Evolutionary conservation across 331 rosid genomes (phyloP), one percentile per base, ranked within the genome.

Genomic region (Spiraea crenata): DNA sequence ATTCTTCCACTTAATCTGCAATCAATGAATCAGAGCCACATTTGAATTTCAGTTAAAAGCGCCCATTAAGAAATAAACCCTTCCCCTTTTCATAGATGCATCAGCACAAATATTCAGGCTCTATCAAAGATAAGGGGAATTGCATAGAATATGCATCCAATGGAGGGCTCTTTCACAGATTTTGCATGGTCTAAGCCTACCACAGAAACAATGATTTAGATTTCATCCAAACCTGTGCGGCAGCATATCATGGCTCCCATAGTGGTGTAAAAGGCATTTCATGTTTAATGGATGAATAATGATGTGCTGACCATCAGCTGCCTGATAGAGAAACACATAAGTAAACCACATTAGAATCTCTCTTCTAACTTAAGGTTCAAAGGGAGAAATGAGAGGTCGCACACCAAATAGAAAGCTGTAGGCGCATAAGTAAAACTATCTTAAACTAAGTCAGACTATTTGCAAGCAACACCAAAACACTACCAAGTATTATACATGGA

Each of bases 271-370:
- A 71, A 93, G 91, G 79, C 97, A 91, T 83, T 89, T 93, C 88
- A 88, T 82, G 82, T 89, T 87, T 81, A 93, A 73, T 7, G 99
- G 89, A 89, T 93, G 97, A 79, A 93, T 90, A 86, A 93, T 93
- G 81, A 93, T 75, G 82, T 83, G 95, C 83, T 93, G 99, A 74
- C 99, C 99, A 87, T 93, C 99, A 37, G 86, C 80, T 17, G 95
- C 99, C 99, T 93, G 87, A 77, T 73, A 89, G 51, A 54, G 81
- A 81, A 54, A 83, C 25, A 63, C n/a, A 72, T 83, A 67, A 38
- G 42, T 40, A 55, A 7, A 70, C 17, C 48, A 77, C 48, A 80
- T 70, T 14, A 64, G 57, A 72, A 58, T 48, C 48, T 17, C 20
- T 25, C 8, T 13, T 62, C 60, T 34, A 45, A 17, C 39, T 42